Evolutionary conservation across 2,329 filamentous ascomycete genomes (phyloP).

Genomic region (Alternaria alternata): DNA sequence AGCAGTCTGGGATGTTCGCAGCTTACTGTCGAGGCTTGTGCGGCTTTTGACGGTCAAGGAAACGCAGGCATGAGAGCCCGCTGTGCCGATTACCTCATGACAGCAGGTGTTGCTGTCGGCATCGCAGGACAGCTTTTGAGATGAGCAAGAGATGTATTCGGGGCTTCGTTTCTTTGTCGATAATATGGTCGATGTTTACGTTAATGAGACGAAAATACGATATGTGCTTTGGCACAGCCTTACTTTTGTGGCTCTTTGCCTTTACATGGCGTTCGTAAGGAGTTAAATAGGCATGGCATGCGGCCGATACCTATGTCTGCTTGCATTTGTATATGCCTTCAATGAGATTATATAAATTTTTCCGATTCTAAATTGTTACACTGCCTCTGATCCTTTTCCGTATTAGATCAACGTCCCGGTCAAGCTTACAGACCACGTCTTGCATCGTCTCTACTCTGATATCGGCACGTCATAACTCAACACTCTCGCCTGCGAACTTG

Average conservation of each 20-base stretch:
- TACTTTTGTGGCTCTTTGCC: conserved; percentile 3
- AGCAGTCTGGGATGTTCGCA: conserved; percentile 59
- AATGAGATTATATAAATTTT: neutral
- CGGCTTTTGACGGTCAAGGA: conserved; percentile 49
- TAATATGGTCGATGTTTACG: conserved; percentile 21
- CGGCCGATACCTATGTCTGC: neutral
- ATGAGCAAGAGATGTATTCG: conserved; percentile 16
- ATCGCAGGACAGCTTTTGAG: conserved; percentile 51
- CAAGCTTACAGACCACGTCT: neutral
- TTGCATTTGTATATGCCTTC: neutral
- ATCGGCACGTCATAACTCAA: neutral
- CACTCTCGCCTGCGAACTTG: no score
- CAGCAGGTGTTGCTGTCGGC: conserved; percentile 48
- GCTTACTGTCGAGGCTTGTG: conserved; percentile 58
- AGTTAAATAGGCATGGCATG: neutral
- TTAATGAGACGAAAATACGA: conserved; percentile 2
- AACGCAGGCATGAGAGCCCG: conserved; percentile 32
- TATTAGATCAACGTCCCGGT: no score
- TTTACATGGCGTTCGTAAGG: conserved; percentile 1
- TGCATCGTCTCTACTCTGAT: neutral
- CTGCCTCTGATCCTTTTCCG: no score
- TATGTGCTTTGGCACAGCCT: conserved; percentile 10
- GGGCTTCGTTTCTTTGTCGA: conserved; percentile 31
- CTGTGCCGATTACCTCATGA: conserved; percentile 31
- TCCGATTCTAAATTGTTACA: neutral